These are phyloP conservation scores for Pichia inconspicua DNA, from an alignment of 1,139 yeast species.

Conservation along the genomic window DNA sequence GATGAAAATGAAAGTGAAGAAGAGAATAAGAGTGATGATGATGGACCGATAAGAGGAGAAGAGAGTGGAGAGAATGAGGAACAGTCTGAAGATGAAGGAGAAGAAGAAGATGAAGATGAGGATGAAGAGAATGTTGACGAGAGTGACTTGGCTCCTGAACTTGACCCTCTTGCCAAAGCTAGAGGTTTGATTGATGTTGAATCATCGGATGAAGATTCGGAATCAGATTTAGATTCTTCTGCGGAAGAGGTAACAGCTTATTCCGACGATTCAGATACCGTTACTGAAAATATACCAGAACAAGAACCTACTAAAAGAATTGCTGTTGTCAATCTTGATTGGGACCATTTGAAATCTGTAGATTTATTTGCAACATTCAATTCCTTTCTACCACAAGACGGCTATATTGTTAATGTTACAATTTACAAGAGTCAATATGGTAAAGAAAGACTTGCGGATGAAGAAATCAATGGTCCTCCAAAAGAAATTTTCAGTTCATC, in stretches of 20 bases:
- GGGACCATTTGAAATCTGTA: slow-evolving; percentile 86
- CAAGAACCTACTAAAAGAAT: slow-evolving; percentile 78
- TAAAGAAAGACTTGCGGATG: slow-evolving; percentile 83
- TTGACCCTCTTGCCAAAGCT: slow-evolving; percentile 50
- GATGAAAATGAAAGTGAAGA: slow-evolving; percentile 39
- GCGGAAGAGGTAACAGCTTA: slow-evolving; percentile 21
- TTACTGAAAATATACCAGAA: slow-evolving; percentile 51
- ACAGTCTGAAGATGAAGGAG: slow-evolving; percentile 17
- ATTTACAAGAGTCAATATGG: slow-evolving; percentile 95
- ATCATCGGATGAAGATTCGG: slow-evolving; percentile 27
- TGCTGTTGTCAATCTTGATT: slow-evolving; percentile 94
- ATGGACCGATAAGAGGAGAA: not conserved
- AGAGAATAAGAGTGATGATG: slow-evolving; percentile 21
- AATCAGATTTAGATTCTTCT: slow-evolving; percentile 28
- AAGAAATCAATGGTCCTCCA: slow-evolving; percentile 91
- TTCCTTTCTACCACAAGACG: slow-evolving; percentile 76
- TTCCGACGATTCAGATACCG: slow-evolving; percentile 33
- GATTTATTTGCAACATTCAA: slow-evolving; percentile 87
- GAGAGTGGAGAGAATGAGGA: slow-evolving; percentile 1
- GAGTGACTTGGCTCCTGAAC: slow-evolving; percentile 11
- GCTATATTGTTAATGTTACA: slow-evolving; percentile 58
- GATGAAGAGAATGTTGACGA: slow-evolving; percentile 42
- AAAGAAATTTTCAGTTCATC: slow-evolving; percentile 57
- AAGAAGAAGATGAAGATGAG: slow-evolving; percentile 45
- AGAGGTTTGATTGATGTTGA: slow-evolving; percentile 44